Evolutionary conservation across 805 yeast species (phyloP).

Genomic region (Gaillardinia entomophila): DNA sequence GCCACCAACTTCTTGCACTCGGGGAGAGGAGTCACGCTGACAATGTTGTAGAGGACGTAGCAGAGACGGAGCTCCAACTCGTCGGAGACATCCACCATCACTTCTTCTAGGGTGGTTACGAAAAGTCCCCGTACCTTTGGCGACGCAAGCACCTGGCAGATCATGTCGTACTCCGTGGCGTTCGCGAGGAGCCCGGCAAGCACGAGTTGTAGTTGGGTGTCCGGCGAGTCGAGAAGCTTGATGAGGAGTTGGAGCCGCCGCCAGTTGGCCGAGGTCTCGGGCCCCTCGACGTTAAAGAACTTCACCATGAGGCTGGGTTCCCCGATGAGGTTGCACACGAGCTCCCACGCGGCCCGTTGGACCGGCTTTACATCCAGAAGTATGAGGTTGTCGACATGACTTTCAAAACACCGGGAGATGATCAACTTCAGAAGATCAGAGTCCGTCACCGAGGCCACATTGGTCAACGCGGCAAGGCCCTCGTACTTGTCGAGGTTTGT

Average conservation of each 20-base stretch:
- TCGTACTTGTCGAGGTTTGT: constrained; percentile 45
- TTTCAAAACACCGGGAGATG: constrained; percentile 43
- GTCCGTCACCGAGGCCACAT: constrained; percentile 45
- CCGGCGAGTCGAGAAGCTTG: constrained; percentile 28
- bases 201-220: constrained; percentile 14
- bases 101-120: too few relatives aligned
- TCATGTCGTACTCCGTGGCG: constrained; percentile 33
- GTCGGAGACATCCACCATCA: too few relatives aligned
- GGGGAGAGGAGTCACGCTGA: too few relatives aligned
- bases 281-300: constrained; percentile 52
- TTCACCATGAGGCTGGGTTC: constrained; percentile 41
- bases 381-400: constrained; percentile 35
- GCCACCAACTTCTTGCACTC: too few relatives aligned
- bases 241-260: constrained; percentile 25
- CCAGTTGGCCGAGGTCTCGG: constrained; percentile 32
- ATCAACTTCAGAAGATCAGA: constrained; percentile 31
- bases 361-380: constrained; percentile 35
- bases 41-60: not conserved
- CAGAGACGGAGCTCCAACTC: not conserved
- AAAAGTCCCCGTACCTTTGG: too few relatives aligned
- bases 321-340: constrained; percentile 53
- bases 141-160: constrained; percentile 15
- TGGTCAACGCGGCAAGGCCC: constrained; percentile 61
- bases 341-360: constrained; percentile 58
- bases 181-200: constrained; percentile 29